Conservation (phyloP, 2,329 filamentous ascomycete species). For the Claviceps digitariae region DNA sequence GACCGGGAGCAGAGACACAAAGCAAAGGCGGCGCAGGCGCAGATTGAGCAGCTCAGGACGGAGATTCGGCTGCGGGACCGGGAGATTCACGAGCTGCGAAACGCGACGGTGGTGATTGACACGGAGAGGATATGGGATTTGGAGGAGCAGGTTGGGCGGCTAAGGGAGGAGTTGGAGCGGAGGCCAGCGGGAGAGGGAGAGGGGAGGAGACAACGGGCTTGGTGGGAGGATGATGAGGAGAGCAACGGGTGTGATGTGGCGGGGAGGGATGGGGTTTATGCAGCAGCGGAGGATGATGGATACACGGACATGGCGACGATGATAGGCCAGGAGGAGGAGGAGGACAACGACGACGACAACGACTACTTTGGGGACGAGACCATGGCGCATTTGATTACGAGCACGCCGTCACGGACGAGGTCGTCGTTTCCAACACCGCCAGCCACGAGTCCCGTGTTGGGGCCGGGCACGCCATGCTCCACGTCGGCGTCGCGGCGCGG, state of each 20-base stretch:
- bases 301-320: constrained; percentile 23
- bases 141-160: constrained; percentile 24
- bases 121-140: constrained; percentile 30
- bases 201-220: constrained; percentile 6
- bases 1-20: constrained; percentile 30
- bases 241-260: neutral
- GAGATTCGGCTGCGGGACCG: constrained; percentile 37
- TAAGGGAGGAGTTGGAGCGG: constrained; percentile 20
- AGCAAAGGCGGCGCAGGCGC: constrained; percentile 24
- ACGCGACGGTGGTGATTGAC: constrained; percentile 36
- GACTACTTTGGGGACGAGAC: constrained; percentile 36
- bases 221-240: neutral
- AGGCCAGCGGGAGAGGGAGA: constrained; percentile 6
- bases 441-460: constrained; percentile 33
- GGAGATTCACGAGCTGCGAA: constrained; percentile 38
- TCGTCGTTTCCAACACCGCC: constrained; percentile 43
- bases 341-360: constrained; percentile 15
- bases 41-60: constrained; percentile 34
- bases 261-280: neutral
- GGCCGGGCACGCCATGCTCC: constrained; percentile 19
- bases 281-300: neutral
- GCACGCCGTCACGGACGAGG: constrained; percentile 33
- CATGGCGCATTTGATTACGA: constrained; percentile 35
- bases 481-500: too few relatives aligned
- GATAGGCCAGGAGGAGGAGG: constrained; percentile 14